Evolutionary conservation across 805 yeast genomes (phyloP), one percentile per base, ranked within the genome.

Genomic region (Cyberlindnera veronae): DNA sequence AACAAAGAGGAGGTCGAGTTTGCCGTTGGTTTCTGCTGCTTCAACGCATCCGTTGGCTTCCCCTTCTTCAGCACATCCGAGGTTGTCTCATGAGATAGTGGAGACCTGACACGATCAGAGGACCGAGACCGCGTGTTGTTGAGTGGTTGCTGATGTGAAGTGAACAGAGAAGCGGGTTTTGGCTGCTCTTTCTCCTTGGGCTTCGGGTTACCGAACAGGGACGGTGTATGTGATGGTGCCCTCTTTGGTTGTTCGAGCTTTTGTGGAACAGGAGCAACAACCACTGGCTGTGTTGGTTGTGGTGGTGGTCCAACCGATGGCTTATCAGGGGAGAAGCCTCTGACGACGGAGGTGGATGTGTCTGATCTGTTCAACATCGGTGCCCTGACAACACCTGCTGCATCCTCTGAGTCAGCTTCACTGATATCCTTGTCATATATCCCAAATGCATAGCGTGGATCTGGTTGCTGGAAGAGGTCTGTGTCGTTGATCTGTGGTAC

Each of bases 361-460:
- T 55, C 60, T 0, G 50, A 29, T 35, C 61, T 51, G 15, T 34
- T 38, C 30, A 54, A 42, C 2, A 32, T 7, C n/a, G 57, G 53
- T 7, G 37, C 36, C 13, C 36, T 16, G 13, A 17, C 21, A 14
- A 18, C 20, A 19, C 13, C 20, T 10, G 15, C 14, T 6, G 29
- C 12, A 9, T 33, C 31, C 3, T 34, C 24, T 6, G 32, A 10
- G 9, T 37, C 31, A 7, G n/a, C 27, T 17, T 27, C 33, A 8
- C 20, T 17, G 9, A 14, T 24, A 5, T 40, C 41, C 18, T 38
- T 22, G 14, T 42, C 45, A 26, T 42, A 42, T n/a, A 53, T 44
- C 10, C 60, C 61, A 50, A 58, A 56, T 1, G 62, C 59, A 39
- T 50, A 53, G 30, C 53, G 45, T 29, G 62, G 62, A 16, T 58